phyloP scores from a whole-genome alignment of 139 green algal species.

The Chlorella vulgaris region DNA sequence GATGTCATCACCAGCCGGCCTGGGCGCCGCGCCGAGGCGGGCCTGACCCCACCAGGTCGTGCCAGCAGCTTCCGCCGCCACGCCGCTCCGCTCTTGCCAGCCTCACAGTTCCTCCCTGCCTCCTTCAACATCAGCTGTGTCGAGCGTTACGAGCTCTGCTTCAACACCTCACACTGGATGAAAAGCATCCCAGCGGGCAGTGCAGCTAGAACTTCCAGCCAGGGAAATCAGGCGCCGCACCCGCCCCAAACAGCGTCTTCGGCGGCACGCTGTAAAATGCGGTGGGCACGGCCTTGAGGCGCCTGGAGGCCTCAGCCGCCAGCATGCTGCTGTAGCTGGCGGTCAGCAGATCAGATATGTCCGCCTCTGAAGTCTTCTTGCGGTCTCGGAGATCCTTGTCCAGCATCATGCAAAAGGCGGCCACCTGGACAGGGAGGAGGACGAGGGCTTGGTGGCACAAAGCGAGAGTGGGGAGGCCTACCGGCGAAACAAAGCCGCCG shows the following conservation, averaged over 20 bases:
- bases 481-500: no score
- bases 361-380: constrained; percentile 79
- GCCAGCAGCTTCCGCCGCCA: no score
- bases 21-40: no score
- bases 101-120: no score
- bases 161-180: not conserved
- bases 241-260: constrained; percentile 47
- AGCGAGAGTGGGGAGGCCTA: no score
- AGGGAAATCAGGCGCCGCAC: constrained; percentile 34
- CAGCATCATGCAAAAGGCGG: constrained; percentile 67
- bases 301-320: constrained; percentile 57
- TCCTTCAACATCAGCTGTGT: no score
- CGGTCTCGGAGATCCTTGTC: constrained; percentile 87
- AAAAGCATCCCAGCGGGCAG: not conserved
- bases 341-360: constrained; percentile 64
- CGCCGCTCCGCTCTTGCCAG: no score
- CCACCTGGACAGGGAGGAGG: constrained; percentile 60
- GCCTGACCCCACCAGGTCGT: no score
- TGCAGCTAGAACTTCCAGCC: constrained; percentile 37
- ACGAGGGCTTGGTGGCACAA: not conserved
- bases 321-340: constrained; percentile 79
- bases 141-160: not conserved
- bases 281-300: constrained; percentile 70
- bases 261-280: constrained; percentile 62
- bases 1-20: no score